Percentiles rank a stretch among this genome's conserved stretches.
phyloP scores from a whole-genome alignment of 306 rosid species.

The Medicago lupulina region DNA sequence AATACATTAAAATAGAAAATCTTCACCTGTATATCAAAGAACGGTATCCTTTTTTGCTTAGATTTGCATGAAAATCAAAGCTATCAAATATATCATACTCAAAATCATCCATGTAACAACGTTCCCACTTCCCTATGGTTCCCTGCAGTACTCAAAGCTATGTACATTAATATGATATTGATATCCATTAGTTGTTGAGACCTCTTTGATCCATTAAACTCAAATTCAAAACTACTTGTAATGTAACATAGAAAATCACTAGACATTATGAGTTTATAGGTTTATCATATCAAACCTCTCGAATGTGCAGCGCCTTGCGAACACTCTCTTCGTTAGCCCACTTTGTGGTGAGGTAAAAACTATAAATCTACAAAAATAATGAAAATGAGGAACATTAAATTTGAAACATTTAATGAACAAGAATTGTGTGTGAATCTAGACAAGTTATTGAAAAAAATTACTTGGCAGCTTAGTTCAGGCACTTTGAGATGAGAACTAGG shows the following conservation, averaged over 20 bases:
- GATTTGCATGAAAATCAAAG: slow-evolving; percentile 52
- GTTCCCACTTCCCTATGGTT: slow-evolving; percentile 36
- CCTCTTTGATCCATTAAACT: background rate
- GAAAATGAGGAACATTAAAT: slow-evolving; percentile 3
- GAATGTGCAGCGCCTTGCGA: slow-evolving; percentile 44
- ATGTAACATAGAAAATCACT: background rate
- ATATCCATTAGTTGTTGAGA: background rate
- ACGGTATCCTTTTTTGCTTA: slow-evolving; percentile 48
- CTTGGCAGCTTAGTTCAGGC: slow-evolving; percentile 50
- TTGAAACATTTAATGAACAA: background rate
- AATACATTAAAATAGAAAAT: slow-evolving; percentile 9
- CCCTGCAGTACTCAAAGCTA: slow-evolving; percentile 35
- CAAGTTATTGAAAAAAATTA: slow-evolving; percentile 25
- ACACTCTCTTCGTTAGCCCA: slow-evolving; percentile 44
- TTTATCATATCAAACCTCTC: slow-evolving; percentile 40
- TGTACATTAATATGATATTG: background rate
- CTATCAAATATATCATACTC: background rate
- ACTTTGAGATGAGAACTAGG: slow-evolving; percentile 13
- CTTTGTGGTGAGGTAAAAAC: slow-evolving; percentile 23
- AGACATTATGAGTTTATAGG: background rate
- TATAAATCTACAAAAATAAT: slow-evolving; percentile 34
- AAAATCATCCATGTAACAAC: slow-evolving; percentile 2
- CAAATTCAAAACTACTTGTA: background rate
- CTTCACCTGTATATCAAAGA: slow-evolving; percentile 56
- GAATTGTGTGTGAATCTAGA: background rate